These are phyloP conservation scores for Chaetomium sp. DNA, from an alignment of 2,329 filamentous ascomycete genomes.

Conservation along the genomic window DNA sequence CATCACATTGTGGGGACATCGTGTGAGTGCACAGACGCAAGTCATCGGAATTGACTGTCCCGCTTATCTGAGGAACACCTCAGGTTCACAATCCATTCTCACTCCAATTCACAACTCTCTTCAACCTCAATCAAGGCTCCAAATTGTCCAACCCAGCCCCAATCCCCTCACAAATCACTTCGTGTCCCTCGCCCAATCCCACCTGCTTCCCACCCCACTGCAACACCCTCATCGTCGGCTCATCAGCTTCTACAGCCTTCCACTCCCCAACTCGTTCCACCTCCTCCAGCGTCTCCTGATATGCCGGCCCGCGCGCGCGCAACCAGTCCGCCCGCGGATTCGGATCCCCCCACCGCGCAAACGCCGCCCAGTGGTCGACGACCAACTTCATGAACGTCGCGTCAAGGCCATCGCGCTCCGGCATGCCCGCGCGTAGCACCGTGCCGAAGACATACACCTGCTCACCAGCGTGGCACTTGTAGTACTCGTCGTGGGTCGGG, in stretches of 20 bases:
- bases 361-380: constrained; percentile 32
- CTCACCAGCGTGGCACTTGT: constrained; percentile 37
- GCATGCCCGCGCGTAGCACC: constrained; percentile 26
- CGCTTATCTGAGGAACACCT: too few species aligned
- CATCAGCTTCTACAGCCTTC: constrained; percentile 19
- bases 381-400: constrained; percentile 29
- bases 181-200: constrained; percentile 17
- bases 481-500: constrained; percentile 32
- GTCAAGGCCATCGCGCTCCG: constrained; percentile 33
- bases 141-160: constrained; percentile 20
- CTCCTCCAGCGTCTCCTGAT: constrained; percentile 26
- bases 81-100: not conserved
- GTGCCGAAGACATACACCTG: constrained; percentile 34
- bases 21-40: too few species aligned
- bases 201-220: constrained; percentile 26
- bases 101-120: not conserved
- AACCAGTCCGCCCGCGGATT: constrained; percentile 28
- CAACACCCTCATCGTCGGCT: constrained; percentile 23
- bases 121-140: constrained; percentile 2
- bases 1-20: too few species aligned
- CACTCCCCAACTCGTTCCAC: constrained; percentile 24
- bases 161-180: constrained; percentile 21
- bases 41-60: not conserved
- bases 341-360: constrained; percentile 30
- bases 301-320: constrained; percentile 23